Base-by-base conservation (phyloP, 2,329 filamentous ascomycete genomes). In the Pezizomycotina sp. region DNA sequence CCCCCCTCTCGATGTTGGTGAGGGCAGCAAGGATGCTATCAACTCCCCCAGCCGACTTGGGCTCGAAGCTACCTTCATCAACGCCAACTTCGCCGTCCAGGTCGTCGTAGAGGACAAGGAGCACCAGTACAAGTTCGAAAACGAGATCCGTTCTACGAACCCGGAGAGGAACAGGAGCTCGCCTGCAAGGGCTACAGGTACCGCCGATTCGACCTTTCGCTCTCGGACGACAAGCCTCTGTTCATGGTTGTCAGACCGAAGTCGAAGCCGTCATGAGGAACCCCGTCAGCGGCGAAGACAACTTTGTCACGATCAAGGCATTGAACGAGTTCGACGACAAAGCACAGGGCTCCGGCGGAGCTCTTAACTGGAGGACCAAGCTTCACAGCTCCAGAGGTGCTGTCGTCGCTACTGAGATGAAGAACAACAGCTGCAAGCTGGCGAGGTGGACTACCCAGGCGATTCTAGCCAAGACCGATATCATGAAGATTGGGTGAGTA, bases 351-450 rank as follows among this genome's bases (percentile, higher is more conserved):
- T 81, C 80, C 49, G 89, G 89, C 50, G 83, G 86, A 48, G 89
- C 89, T 36, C 69, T 98, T 34, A 89, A 98, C 69, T 98, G 89
- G 89, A 72, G 89, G 58, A 77, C 75, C 50, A 98, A 98, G 71
- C 71, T 98, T 43, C 78, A 80, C 47, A 82, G 76, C 52, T 84
- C 93, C 65, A 78, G 89, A 54, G 89, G 89, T 73, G 89, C 89
- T 38, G 86, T 98, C 27, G 79, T 98, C 16, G 89, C 89, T 13
- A 98, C 89, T 8, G 89, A 98, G 66, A 98, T 98, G 89, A 98
- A 98, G 80, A 98, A 98, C 73, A 98, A 98, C 71, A 83, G 75
- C 56, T 92, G 82, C 77, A 98, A 98, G 68, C 75, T 98, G 46
- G 89, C 89, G 40, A 70, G 89, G 58, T 98, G 89, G 89, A 92